Conservation (phyloP, 106 monocot species). For the Xerophyta viscosa region DNA sequence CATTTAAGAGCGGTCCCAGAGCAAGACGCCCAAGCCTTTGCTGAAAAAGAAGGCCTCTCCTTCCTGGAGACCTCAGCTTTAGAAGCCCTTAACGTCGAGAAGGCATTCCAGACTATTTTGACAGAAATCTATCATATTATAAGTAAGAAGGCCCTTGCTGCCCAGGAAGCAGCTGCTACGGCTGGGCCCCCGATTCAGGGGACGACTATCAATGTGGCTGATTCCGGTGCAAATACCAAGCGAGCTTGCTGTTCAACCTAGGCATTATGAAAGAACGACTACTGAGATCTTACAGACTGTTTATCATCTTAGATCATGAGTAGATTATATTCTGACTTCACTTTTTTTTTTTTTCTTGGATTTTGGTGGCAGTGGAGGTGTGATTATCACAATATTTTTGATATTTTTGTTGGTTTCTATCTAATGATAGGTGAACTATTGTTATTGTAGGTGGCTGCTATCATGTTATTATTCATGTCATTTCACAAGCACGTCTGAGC, state of each 20-base stretch:
- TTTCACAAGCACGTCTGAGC: neutral
- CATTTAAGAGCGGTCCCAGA: conserved; percentile 43
- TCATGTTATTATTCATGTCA: neutral
- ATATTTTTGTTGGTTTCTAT: no score
- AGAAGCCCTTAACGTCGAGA: conserved; percentile 58
- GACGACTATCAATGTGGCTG: conserved; percentile 56
- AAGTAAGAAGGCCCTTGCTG: conserved; percentile 63
- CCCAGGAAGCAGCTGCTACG: conserved; percentile 32
- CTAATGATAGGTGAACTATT: neutral
- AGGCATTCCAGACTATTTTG: conserved; percentile 48
- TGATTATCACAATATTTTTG: neutral
- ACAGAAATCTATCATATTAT: conserved; percentile 56
- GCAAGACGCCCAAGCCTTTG: conserved; percentile 37
- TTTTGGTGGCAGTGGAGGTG: neutral
- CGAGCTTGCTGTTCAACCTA: conserved; percentile 52
- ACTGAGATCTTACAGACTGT: neutral
- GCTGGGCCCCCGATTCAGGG: conserved; percentile 34
- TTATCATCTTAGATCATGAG: neutral
- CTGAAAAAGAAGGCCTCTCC: conserved; percentile 68
- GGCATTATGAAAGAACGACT: neutral
- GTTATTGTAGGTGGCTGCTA: neutral
- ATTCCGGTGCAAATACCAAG: conserved; percentile 15
- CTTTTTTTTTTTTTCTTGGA: neutral
- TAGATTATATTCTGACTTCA: neutral
- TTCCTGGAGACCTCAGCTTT: conserved; percentile 72